Base-by-base conservation (phyloP, 371 early-diverging fungal genomes). In the Chytridium lagenaria region DNA sequence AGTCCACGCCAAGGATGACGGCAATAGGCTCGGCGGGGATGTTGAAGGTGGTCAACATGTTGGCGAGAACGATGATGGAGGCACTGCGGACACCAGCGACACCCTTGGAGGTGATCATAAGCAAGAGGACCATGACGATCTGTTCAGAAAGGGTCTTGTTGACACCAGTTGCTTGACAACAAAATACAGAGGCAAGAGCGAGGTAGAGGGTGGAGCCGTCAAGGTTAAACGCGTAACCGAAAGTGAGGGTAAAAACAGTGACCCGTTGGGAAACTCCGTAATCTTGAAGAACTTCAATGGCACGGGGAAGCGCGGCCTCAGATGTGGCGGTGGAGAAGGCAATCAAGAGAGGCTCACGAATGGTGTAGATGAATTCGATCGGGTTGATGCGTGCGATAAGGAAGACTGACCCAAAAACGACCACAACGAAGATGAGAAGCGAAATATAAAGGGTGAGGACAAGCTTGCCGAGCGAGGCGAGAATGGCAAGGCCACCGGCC, bases 281-380 rank as follows among this genome's bases (percentile, higher is more conserved):
- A 0, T 72, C 85, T 49, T 89, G 85, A 85, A 94, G 88, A 67
- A 83, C 84, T 77, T 92, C 90, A 84, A 94, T 88, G 26, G 92
- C 94, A 55, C 85, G 83, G 19, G 92, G 92, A 15, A 94, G 80
- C 3, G 92, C 92, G 26, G 93, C 90, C 78, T 94, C 94, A 64
- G 92, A 91, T 12, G 92, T 91, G 22, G 94, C 92, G n/a, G 93
- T 92, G 69, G 92, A 88, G 75, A 92, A 94, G n/a, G 93, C 93
- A 76, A 94, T 87, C 50, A 92, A 64, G 79, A 90, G 86, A 30
- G 94, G 93, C 66, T 89, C 85, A 19, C 78, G 80, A 34, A 91
- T 83, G 16, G 87, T 83, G 23, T 77, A 76, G 68, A 82, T 67
- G 78, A 91, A 92, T 2, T 85, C 85, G 34, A 81, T 40, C 28